Conservation (phyloP, 2,329 filamentous ascomycete genomes). For the Nannizziopsis arthrosporioides region DNA sequence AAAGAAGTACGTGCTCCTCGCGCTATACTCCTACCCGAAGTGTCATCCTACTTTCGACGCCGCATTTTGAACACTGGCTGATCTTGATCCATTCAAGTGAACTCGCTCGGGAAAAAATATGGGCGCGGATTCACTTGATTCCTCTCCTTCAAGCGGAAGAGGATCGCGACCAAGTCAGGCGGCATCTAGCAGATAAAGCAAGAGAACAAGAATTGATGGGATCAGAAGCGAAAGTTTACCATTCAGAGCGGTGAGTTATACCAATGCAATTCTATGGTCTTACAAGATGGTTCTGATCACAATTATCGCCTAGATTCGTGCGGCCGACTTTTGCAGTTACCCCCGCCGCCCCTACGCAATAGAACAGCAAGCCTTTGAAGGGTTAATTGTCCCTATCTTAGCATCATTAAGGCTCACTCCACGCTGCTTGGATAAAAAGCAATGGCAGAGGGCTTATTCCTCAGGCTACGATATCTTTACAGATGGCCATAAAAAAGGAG, state of each 20-base stretch:
- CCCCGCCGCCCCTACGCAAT: constrained; percentile 52
- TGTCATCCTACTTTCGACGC: not conserved
- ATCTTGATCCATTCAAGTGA: constrained; percentile 47
- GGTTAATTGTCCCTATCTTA: not conserved
- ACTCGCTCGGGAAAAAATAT: constrained; percentile 93
- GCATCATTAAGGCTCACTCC: not conserved
- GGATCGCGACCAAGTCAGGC: constrained; percentile 84
- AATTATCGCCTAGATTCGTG: constrained; percentile 51
- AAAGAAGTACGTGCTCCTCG: constrained; percentile 59
- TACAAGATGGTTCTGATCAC: constrained; percentile 4
- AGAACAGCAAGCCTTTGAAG: constrained; percentile 20
- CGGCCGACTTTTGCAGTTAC: constrained; percentile 67
- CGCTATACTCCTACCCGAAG: not conserved
- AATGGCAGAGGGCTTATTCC: no score
- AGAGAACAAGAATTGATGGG: constrained; percentile 86
- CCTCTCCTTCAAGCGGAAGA: constrained; percentile 91
- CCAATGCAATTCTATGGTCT: not conserved
- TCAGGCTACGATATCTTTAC: no score
- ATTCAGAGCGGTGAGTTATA: constrained; percentile 64
- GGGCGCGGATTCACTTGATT: constrained; percentile 88
- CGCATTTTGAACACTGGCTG: not conserved
- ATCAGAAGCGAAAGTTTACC: constrained; percentile 70
- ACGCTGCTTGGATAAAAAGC: no score
- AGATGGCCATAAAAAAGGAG: no score
- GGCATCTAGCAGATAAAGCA: constrained; percentile 73